A percentile compares a stretch with the other conserved stretches of the same genome.
phyloP scores from a whole-genome alignment of 768 basidiomycete species.

The Kondoa subrosea region DNA sequence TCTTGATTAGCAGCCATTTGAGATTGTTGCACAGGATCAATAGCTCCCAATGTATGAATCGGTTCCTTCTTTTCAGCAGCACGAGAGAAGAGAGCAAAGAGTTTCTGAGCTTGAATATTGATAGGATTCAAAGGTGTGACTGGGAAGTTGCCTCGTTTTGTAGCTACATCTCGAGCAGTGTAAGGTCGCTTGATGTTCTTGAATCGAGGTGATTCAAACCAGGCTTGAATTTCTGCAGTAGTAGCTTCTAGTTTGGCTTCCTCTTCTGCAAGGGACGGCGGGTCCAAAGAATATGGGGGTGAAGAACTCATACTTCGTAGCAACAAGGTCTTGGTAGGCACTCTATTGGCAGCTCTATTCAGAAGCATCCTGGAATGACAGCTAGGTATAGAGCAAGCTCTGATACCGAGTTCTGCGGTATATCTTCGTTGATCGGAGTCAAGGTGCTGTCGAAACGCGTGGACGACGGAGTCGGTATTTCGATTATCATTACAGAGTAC shows the following conservation, averaged over 20 bases:
- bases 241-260: slow-evolving; percentile 21
- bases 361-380: no score
- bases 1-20: slow-evolving; percentile 80
- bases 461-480: background rate
- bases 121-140: slow-evolving; percentile 53
- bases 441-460: no score
- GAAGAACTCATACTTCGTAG: background rate
- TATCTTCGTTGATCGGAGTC: no score
- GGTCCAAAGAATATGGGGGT: slow-evolving; percentile 24
- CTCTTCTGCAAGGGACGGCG: slow-evolving; percentile 23
- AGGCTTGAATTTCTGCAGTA: slow-evolving; percentile 45
- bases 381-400: no score
- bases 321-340: no score
- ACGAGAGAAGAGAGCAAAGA: slow-evolving; percentile 50
- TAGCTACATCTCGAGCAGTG: slow-evolving; percentile 56
- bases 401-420: no score
- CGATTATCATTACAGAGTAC: background rate
- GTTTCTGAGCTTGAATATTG: slow-evolving; percentile 65
- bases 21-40: slow-evolving; percentile 86
- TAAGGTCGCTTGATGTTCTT: slow-evolving; percentile 59
- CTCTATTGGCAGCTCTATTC: no score
- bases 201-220: slow-evolving; percentile 64
- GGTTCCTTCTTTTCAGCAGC: slow-evolving; percentile 50
- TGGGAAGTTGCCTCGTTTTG: slow-evolving; percentile 76
- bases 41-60: slow-evolving; percentile 78